Evolutionary conservation across 768 basidiomycete species (phyloP).

Genomic region (Phlegmacium glaucopus): DNA sequence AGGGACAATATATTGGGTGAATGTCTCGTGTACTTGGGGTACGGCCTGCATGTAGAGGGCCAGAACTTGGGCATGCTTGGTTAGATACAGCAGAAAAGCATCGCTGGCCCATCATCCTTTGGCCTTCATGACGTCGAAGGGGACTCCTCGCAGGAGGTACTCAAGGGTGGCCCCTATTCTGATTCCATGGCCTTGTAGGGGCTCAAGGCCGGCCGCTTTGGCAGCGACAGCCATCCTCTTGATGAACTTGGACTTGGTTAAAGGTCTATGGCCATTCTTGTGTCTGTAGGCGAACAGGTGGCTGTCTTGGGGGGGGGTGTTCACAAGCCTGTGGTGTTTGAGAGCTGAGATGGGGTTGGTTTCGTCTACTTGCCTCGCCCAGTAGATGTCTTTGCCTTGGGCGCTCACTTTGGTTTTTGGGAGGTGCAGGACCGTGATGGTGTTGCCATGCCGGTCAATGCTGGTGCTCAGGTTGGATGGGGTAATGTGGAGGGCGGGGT

Average conservation of each 20-base stretch:
- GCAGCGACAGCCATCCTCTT: not conserved
- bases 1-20: not conserved
- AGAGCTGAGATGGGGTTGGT: not conserved
- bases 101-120: not conserved
- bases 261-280: not conserved
- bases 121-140: too few relatives aligned
- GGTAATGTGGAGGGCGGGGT: not conserved
- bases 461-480: not conserved
- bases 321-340: not conserved
- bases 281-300: not conserved
- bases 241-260: not conserved
- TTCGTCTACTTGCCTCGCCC: not conserved
- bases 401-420: not conserved
- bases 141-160: constrained; percentile 21
- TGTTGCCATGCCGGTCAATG: not conserved
- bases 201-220: not conserved
- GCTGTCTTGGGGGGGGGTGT: not conserved
- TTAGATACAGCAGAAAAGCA: not conserved
- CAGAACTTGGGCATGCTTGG: not conserved
- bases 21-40: not conserved
- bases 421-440: not conserved
- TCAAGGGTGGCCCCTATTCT: constrained; percentile 20
- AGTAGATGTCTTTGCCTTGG: not conserved
- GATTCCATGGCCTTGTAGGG: constrained; percentile 22
- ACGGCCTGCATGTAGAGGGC: not conserved